Base-by-base conservation (phyloP, 2,329 filamentous ascomycete genomes). In the Allantophomopsis cytisporea region DNA sequence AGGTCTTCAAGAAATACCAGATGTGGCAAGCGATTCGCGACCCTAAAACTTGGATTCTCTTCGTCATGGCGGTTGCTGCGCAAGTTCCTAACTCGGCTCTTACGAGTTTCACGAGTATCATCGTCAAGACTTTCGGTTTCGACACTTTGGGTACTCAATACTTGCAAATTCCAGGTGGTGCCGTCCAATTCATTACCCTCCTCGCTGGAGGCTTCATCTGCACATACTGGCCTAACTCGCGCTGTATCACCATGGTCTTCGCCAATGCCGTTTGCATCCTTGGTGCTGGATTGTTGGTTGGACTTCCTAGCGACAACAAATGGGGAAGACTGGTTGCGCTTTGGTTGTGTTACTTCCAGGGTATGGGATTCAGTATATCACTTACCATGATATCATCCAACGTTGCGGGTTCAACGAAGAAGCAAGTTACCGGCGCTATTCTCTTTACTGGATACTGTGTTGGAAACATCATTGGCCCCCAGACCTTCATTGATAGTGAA, bases 101-200 rank as follows among this genome's bases (percentile, higher is more conserved):
- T 31, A 75, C 72, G 0, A 70, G 61, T 60, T 70, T 54, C 36
- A 48, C 51, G 2, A 45, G 41, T 13, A 51, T 54, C 21, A 52
- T 54, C 11, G 44, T 54, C 1, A 39, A 20, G 1, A 45, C 37
- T 4, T 53, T 55, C 28, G 51, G 51, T 3, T 55, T 53, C 47
- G 62, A 64, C 38, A 66, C 65, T 0, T 54, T 71, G 2, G 64
- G 66, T 4, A 68, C 67, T 0, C 69, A 73, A 43, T 73, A 73
- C 42, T 64, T 77, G 8, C 70, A 76, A 44, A 77, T 78, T 39
- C 72, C 73, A 0, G 72, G 71, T 13, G 72, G 71, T 15, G 70
- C 66, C 0, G 63, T 76, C 0, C 69, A 76, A 43, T 73, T 75
- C 46, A 47, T 71, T 1, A 64, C 69, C 0, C 57, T 74, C 1